Evolutionary conservation across 768 basidiomycete genomes (phyloP).

Genomic region (Auricularia cornea): DNA sequence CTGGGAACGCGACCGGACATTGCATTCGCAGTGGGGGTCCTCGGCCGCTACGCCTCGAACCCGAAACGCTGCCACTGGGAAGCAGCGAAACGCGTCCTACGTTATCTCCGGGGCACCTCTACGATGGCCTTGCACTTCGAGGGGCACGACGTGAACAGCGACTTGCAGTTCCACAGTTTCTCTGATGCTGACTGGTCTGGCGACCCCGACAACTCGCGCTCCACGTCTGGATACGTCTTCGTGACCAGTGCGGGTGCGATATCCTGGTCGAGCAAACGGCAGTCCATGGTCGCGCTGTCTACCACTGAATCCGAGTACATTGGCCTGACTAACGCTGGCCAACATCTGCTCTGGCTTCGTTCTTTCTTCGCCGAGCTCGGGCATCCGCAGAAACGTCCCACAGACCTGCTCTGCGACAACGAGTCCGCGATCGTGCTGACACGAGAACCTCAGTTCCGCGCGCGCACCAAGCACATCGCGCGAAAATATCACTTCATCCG

Average conservation of each 20-base stretch:
- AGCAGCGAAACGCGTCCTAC: constrained; percentile 7
- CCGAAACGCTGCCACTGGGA: constrained; percentile 9
- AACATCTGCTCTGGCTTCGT: constrained; percentile 7
- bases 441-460: constrained; percentile 14
- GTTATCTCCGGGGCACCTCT: constrained; percentile 9
- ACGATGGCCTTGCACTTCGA: constrained; percentile 2
- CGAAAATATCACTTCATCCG: constrained; percentile 19
- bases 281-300: constrained; percentile 14
- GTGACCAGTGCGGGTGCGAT: constrained; percentile 9
- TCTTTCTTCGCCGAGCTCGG: constrained; percentile 2
- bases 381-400: neutral
- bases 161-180: neutral
- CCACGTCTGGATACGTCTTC: constrained; percentile 2
- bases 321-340: neutral
- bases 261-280: constrained; percentile 14
- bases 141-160: neutral
- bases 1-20: constrained; percentile 11
- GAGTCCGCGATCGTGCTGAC: constrained; percentile 13
- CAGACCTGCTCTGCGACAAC: constrained; percentile 11
- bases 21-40: constrained; percentile 3
- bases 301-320: constrained; percentile 15
- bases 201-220: constrained; percentile 1
- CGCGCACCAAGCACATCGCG: constrained; percentile 22
- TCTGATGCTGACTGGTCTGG: constrained; percentile 7
- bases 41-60: constrained; percentile 8